Percentiles rank a stretch among this genome's conserved stretches.
These are phyloP conservation scores for Coemansia sp. DNA, from an alignment of 192 early-diverging fungal genomes.

Conservation along the genomic window DNA sequence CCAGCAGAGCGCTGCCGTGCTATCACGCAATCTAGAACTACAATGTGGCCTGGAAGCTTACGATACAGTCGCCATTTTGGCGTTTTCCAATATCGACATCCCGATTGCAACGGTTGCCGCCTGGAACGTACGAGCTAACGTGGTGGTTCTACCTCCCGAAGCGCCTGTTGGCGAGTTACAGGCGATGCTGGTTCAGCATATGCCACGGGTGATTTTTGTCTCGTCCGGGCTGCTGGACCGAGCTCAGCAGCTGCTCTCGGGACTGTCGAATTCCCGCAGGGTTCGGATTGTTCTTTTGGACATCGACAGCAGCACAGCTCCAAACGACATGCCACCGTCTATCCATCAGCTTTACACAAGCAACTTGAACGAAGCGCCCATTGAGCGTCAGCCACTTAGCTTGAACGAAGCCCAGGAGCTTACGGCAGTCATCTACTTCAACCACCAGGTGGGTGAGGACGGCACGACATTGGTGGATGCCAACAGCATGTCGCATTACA, in stretches of 20 bases:
- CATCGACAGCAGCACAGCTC: not conserved
- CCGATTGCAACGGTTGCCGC: conserved; percentile 29
- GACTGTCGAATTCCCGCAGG: not conserved
- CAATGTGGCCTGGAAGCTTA: conserved; percentile 2
- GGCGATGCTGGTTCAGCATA: conserved; percentile 9
- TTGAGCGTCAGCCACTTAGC: conserved; percentile 7
- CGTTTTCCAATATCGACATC: conserved; percentile 24
- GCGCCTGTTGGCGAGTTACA: conserved; percentile 7
- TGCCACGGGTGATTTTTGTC: conserved; percentile 22
- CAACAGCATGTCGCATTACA: conserved; percentile 17
- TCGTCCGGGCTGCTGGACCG: conserved; percentile 5
- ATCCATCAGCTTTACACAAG: conserved; percentile 16
- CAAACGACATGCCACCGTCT: not conserved
- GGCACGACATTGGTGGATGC: not conserved
- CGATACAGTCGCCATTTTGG: conserved; percentile 24
- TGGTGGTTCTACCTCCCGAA: conserved; percentile 26
- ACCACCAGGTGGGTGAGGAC: not conserved
- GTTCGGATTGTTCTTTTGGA: conserved; percentile 16
- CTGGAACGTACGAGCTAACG: conserved; percentile 25
- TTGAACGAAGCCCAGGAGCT: conserved; percentile 20
- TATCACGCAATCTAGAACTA: conserved; percentile 17
- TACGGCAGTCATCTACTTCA: conserved; percentile 22
- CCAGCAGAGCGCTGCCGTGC: not conserved
- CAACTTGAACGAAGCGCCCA: not conserved
- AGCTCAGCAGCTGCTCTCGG: conserved; percentile 8